Base-by-base conservation (phyloP, 148 eudicot species). In the Polygonum aviculare region DNA sequence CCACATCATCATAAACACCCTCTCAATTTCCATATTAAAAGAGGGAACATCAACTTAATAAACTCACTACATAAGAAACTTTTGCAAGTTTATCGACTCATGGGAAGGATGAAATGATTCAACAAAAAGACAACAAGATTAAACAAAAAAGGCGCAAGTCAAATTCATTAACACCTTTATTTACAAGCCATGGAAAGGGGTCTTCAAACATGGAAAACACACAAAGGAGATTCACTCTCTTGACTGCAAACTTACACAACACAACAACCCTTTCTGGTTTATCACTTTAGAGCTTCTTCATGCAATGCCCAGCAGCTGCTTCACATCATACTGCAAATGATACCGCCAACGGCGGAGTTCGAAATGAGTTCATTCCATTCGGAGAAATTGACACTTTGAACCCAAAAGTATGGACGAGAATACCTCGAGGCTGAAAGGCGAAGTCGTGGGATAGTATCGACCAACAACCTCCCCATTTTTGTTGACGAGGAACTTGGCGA, bases 391-490 rank as follows among this genome's bases (percentile, higher is more conserved):
- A 12, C 0, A 1, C 38, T 38, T 16, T 10, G 14, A 14, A 35
- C 36, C 36, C 19, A 54, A 12, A 35, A 15, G 49, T 12, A 75
- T 59, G 71, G 35, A 35, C 39, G 41, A 2, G 2, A 72, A 7
- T 85, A 88, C 94, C 90, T 86, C 95, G 19, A 88, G 50, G 75
- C 88, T 88, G 5, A 90, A 85, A 81, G 92, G 95, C 26, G 88
- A 76, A 41, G 97, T 87, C 19, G 94, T 90, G 54, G 97, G 97
- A 77, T 86, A 87, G 76, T 92, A 92, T 54, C 97, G 89, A 51
- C 80, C 85, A 35, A 84, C 88, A 76, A 80, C 83, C 14, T 79
- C 78, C n/a, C 94, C 94, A 39, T 84, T 69, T 75, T 83, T 85
- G 69, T 83, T 84, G 7, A 90, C 92, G 33, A 90, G 88, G 54